Evolutionary conservation across 306 rosid genomes (phyloP).

Genomic region (Trifolium subterraneum): DNA sequence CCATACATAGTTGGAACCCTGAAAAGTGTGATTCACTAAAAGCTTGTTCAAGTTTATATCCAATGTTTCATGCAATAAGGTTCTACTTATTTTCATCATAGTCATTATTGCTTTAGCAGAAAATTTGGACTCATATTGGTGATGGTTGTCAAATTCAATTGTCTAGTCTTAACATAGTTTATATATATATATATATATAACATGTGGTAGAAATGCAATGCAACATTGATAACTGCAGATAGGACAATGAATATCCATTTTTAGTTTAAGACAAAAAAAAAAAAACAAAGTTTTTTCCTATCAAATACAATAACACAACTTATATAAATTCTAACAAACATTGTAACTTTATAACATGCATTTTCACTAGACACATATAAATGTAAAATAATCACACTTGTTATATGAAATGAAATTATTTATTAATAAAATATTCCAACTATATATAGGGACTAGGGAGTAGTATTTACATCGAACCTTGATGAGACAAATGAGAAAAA

Average conservation of each 20-base stretch:
- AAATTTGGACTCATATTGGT: conserved; percentile 40
- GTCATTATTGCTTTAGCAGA: conserved; percentile 34
- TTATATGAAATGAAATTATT: conserved; percentile 9
- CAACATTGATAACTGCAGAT: not conserved
- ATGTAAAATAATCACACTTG: not conserved
- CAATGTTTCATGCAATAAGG: conserved; percentile 18
- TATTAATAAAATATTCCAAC: conserved; percentile 1
- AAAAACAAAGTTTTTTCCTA: not conserved
- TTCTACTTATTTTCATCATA: conserved; percentile 15
- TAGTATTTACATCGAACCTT: not conserved
- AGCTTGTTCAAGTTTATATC: conserved; percentile 33
- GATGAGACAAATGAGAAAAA: conserved; percentile 10
- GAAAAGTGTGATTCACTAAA: conserved; percentile 32
- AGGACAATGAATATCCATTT: conserved; percentile 30
- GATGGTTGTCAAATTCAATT: conserved; percentile 38
- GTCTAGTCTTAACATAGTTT: conserved; percentile 1
- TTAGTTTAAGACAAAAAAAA: conserved; percentile 21
- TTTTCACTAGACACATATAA: conserved; percentile 21
- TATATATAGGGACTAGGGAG: conserved; percentile 5
- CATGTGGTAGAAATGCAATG: not conserved
- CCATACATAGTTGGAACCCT: conserved; percentile 36
- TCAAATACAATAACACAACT: not conserved
- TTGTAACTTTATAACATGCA: conserved; percentile 28
- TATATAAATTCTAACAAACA: conserved; percentile 12
- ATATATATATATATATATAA: not conserved